Conservation (phyloP, 1,284 basidiomycete species). For the Naganishia sp. region DNA sequence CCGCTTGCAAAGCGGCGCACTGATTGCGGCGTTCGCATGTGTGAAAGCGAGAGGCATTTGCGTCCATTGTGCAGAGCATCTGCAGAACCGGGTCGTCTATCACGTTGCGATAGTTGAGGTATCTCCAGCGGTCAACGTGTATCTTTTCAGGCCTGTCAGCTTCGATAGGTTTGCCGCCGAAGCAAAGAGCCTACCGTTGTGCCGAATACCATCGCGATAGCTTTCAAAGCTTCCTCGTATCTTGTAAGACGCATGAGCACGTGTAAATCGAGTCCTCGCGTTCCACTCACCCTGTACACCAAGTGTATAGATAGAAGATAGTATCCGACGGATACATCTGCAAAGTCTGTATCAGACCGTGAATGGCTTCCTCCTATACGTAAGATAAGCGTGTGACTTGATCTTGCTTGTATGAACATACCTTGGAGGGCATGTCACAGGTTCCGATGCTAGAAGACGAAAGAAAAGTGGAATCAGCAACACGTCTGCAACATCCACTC, state of each 20-base stretch:
- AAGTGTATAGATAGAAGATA: slow-evolving; percentile 82
- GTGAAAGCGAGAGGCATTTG: slow-evolving; percentile 72
- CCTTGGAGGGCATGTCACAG: slow-evolving; percentile 71
- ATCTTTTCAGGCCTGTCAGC: slow-evolving; percentile 58
- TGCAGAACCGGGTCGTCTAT: slow-evolving; percentile 65
- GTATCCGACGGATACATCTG: slow-evolving; percentile 65
- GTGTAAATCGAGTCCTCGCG: background rate
- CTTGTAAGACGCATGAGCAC: slow-evolving; percentile 25
- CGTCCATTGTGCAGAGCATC: slow-evolving; percentile 65
- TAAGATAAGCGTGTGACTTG: background rate
- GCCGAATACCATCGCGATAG: slow-evolving; percentile 65
- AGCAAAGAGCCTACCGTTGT: slow-evolving; percentile 56
- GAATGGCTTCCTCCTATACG: slow-evolving; percentile 65
- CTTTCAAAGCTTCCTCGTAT: slow-evolving; percentile 80
- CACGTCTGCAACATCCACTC: background rate
- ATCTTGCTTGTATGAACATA: slow-evolving; percentile 42
- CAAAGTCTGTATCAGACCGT: slow-evolving; percentile 69
- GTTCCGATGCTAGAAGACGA: slow-evolving; percentile 56
- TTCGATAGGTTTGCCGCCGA: background rate
- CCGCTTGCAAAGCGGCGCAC: slow-evolving; percentile 57
- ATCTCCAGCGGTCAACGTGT: slow-evolving; percentile 86
- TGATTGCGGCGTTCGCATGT: slow-evolving; percentile 81
- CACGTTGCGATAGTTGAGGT: slow-evolving; percentile 60
- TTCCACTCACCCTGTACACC: slow-evolving; percentile 77
- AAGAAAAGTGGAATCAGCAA: background rate